Conservation (phyloP, 768 basidiomycete genomes). For the Termitomyces sp. region DNA sequence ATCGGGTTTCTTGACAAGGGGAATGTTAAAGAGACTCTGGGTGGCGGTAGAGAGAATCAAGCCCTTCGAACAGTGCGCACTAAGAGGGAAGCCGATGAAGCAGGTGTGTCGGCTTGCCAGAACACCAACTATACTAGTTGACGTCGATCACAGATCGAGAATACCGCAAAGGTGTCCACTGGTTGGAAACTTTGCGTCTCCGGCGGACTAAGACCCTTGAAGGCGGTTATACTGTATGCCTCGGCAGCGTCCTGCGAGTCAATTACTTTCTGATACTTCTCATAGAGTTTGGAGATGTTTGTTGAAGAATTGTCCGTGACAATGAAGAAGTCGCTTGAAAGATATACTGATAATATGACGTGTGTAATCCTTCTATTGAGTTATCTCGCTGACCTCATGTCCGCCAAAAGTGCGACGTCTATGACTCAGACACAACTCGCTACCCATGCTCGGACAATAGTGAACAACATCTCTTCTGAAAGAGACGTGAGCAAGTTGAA, state of each 20-base stretch:
- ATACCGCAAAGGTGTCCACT: constrained; percentile 85
- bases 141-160: constrained; percentile 64
- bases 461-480: constrained; percentile 67
- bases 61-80: constrained; percentile 76
- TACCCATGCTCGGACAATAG: constrained; percentile 54
- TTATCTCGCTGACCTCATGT: neutral
- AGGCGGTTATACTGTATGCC: constrained; percentile 67
- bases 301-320: constrained; percentile 65
- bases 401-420: constrained; percentile 60
- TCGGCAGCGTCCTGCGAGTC: constrained; percentile 15
- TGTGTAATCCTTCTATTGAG: constrained; percentile 27
- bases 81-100: constrained; percentile 90
- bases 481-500: constrained; percentile 62
- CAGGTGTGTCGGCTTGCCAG: constrained; percentile 45
- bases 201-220: constrained; percentile 79
- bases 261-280: neutral
- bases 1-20: constrained; percentile 85
- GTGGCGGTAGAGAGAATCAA: constrained; percentile 57
- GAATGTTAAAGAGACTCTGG: constrained; percentile 52
- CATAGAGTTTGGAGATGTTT: constrained; percentile 78
- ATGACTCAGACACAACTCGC: constrained; percentile 75
- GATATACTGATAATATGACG: constrained; percentile 81
- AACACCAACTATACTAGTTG: neutral
- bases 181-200: constrained; percentile 87
- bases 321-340: constrained; percentile 61